Conservation (phyloP, 1,284 basidiomycete genomes). For the Puccinia polysora region DNA sequence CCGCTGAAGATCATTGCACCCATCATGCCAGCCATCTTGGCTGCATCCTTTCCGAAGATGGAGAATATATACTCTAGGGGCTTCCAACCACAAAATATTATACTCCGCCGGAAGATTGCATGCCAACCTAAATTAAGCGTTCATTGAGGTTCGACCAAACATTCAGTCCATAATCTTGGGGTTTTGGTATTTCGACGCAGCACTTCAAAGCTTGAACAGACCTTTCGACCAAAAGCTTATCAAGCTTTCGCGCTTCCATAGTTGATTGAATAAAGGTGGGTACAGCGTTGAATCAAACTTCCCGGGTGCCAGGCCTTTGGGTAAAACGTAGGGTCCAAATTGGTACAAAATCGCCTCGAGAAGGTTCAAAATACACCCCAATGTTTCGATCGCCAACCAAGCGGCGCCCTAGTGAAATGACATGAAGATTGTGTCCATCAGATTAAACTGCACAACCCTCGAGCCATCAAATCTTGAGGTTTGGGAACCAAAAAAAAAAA, state of each 20-base stretch:
- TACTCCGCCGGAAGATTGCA: slow-evolving; percentile 11
- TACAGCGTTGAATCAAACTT: slow-evolving; percentile 18
- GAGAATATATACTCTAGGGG: slow-evolving; percentile 3
- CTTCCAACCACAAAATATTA: slow-evolving; percentile 10
- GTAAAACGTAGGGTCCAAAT: slow-evolving; percentile 11
- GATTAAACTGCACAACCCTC: background rate
- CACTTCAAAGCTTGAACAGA: background rate
- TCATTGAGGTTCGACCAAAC: background rate
- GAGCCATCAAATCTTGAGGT: background rate
- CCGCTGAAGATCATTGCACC: slow-evolving; percentile 28
- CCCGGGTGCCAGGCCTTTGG: slow-evolving; percentile 10
- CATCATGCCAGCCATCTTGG: background rate
- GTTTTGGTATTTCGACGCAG: background rate
- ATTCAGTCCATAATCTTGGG: background rate
- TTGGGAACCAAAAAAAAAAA: too few relatives aligned
- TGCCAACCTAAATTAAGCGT: slow-evolving; percentile 14
- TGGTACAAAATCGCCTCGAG: slow-evolving; percentile 8
- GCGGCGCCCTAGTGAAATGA: slow-evolving; percentile 2
- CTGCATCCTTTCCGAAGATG: slow-evolving; percentile 3
- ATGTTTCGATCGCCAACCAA: background rate
- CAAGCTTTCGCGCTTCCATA: slow-evolving; percentile 1
- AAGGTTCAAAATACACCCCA: slow-evolving; percentile 15
- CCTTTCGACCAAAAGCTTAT: slow-evolving; percentile 25
- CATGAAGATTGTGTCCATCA: background rate
- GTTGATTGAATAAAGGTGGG: slow-evolving; percentile 27